Percentiles rank a stretch among this genome's conserved stretches.
These are phyloP conservation scores for Ceratocystis harringtonii DNA, from an alignment of 2,329 filamentous ascomycete genomes.

Conservation along the genomic window DNA sequence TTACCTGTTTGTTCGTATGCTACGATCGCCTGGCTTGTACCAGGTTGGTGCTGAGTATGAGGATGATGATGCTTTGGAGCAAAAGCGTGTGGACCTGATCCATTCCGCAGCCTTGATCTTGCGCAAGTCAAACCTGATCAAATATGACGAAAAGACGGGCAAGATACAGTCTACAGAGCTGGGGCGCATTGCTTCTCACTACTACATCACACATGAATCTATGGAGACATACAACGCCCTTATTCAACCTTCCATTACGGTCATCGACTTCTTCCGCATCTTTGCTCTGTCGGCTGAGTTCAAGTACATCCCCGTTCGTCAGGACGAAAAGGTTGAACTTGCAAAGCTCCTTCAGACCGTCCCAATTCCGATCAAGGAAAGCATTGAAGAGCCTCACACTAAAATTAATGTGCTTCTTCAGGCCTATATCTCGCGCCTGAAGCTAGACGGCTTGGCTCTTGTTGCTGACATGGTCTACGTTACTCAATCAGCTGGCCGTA, in stretches of 20 bases:
- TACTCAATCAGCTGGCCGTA: slow-evolving; percentile 92
- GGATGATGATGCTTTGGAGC: slow-evolving; percentile 77
- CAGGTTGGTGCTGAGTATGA: slow-evolving; percentile 94
- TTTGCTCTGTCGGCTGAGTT: slow-evolving; percentile 96
- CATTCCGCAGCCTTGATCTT: slow-evolving; percentile 82
- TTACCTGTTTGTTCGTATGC: slow-evolving; percentile 94
- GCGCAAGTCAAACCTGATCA: slow-evolving; percentile 75
- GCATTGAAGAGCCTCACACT: slow-evolving; percentile 87
- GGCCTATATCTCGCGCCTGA: slow-evolving; percentile 88
- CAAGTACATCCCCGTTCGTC: slow-evolving; percentile 94
- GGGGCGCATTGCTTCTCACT: slow-evolving; percentile 89
- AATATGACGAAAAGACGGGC: slow-evolving; percentile 89
- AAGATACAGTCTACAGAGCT: slow-evolving; percentile 83
- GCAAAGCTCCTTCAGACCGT: slow-evolving; percentile 81
- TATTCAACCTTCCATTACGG: slow-evolving; percentile 80
- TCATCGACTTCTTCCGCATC: slow-evolving; percentile 90
- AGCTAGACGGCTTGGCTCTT: slow-evolving; percentile 80
- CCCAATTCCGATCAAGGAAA: slow-evolving; percentile 93
- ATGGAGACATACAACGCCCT: slow-evolving; percentile 97
- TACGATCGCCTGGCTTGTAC: slow-evolving; percentile 85
- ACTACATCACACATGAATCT: slow-evolving; percentile 91
- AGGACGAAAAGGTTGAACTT: slow-evolving; percentile 93
- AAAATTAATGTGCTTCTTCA: slow-evolving; percentile 98
- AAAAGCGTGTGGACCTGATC: slow-evolving; percentile 93
- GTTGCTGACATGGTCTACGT: slow-evolving; percentile 99